Conservation (phyloP, 2,329 filamentous ascomycete species). For the Exophiala phaeomuriformis region DNA sequence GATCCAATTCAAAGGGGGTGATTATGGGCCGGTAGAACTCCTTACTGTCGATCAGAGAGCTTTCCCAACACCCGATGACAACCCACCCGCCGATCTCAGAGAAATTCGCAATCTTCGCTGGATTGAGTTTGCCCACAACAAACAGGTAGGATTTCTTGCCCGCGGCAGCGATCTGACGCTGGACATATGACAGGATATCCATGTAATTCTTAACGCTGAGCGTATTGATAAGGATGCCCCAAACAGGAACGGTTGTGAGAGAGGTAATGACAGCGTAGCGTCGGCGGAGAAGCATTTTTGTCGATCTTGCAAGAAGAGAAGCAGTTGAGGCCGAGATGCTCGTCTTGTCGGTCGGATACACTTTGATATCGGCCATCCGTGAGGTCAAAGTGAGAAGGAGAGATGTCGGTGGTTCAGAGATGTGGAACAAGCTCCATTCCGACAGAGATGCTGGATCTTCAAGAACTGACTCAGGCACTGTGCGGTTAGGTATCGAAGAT, state of each 20-base stretch:
- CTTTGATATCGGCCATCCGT: slow-evolving; percentile 68
- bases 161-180: slow-evolving; percentile 62
- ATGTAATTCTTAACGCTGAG: slow-evolving; percentile 88
- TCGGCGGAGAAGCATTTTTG: slow-evolving; percentile 60
- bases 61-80: slow-evolving; percentile 97
- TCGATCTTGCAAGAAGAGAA: slow-evolving; percentile 42
- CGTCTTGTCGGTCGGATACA: slow-evolving; percentile 59
- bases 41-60: slow-evolving; percentile 78
- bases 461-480: slow-evolving; percentile 48
- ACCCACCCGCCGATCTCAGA: slow-evolving; percentile 94
- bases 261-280: slow-evolving; percentile 81
- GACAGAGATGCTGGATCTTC: slow-evolving; percentile 47
- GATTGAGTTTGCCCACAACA: slow-evolving; percentile 92
- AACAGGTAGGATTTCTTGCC: slow-evolving; percentile 96
- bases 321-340: slow-evolving; percentile 53
- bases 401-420: slow-evolving; percentile 70
- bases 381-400: slow-evolving; percentile 82
- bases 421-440: slow-evolving; percentile 72
- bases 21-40: slow-evolving; percentile 84
- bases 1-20: slow-evolving; percentile 85
- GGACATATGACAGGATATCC: slow-evolving; percentile 66
- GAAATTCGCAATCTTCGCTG: slow-evolving; percentile 94
- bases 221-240: slow-evolving; percentile 94
- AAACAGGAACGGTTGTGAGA: slow-evolving; percentile 71
- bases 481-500: slow-evolving; percentile 77